phyloP scores from a whole-genome alignment of 139 green algal species.

The Chlorella vulgaris region DNA sequence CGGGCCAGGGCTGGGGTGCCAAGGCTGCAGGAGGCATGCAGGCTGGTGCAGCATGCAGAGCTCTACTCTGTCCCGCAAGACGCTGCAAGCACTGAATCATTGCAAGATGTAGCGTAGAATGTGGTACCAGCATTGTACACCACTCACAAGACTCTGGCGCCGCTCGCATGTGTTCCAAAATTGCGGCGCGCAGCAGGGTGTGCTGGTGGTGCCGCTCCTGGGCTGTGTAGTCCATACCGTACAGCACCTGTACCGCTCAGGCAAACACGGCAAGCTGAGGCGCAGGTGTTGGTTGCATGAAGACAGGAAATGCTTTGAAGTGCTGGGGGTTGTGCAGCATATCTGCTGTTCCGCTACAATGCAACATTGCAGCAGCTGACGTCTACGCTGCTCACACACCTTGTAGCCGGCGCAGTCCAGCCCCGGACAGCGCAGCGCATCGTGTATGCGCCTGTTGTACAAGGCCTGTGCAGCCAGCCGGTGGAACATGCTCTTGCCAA shows the following conservation, averaged over 20 bases:
- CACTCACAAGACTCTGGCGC: constrained; percentile 58
- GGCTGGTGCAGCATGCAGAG: too few species aligned
- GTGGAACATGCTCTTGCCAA: constrained; percentile 91
- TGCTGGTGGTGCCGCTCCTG: constrained; percentile 67
- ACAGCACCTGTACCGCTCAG: constrained; percentile 72
- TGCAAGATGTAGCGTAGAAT: too few species aligned
- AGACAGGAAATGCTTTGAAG: neutral
- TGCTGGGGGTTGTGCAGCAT: neutral
- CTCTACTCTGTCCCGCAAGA: too few species aligned
- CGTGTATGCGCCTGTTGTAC: constrained; percentile 62
- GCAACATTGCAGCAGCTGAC: too few species aligned
- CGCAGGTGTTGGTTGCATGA: neutral
- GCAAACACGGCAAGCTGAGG: neutral
- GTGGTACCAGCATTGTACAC: too few species aligned
- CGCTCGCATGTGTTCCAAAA: constrained; percentile 68
- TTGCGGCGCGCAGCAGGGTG: constrained; percentile 40
- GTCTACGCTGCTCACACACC: constrained; percentile 48
- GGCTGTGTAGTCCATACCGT: constrained; percentile 80
- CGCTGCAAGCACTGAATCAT: too few species aligned
- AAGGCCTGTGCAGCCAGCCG: constrained; percentile 72
- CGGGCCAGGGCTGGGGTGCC: too few species aligned
- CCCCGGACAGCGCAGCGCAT: constrained; percentile 59
- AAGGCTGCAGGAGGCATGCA: too few species aligned
- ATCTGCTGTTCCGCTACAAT: too few species aligned
- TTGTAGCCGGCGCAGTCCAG: constrained; percentile 78